Conservation (phyloP, 139 green algal species). For the Chlorella sorokiniana region DNA sequence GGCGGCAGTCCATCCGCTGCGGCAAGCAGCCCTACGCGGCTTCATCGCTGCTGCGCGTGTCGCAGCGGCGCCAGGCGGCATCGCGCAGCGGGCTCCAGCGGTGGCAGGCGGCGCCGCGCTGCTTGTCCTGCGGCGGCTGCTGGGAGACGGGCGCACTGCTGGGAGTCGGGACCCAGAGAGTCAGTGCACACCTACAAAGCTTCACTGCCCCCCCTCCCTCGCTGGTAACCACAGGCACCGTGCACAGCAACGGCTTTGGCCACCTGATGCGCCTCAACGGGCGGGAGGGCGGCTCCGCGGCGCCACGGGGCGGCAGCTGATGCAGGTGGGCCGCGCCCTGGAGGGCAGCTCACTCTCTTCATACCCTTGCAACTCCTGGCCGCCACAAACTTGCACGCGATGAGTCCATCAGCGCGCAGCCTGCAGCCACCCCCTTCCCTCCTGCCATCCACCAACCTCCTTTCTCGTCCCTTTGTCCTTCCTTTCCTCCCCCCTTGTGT, state of each 20-base stretch:
- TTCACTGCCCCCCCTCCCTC: no score
- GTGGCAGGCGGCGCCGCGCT: no score
- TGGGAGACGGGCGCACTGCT: no score
- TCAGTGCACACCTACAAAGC: no score
- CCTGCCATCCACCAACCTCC: neutral
- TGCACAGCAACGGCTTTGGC: slow-evolving; percentile 95
- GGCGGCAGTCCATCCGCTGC: neutral
- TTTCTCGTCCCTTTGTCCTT: neutral
- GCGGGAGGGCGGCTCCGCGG: slow-evolving; percentile 60
- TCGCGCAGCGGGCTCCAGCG: no score
- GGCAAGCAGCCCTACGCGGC: no score
- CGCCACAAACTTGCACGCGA: neutral
- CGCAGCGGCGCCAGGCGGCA: no score
- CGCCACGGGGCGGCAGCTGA: slow-evolving; percentile 73
- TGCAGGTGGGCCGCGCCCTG: slow-evolving; percentile 45
- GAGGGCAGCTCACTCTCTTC: neutral
- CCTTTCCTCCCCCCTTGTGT: neutral
- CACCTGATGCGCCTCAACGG: slow-evolving; percentile 92
- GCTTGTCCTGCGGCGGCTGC: no score
- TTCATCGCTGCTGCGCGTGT: no score
- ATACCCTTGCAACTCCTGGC: no score
- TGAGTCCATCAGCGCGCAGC: neutral
- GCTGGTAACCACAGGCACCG: no score
- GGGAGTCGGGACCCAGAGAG: no score
- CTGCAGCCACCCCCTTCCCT: neutral